phyloP scores from a whole-genome alignment of 2,329 filamentous ascomycete species.

The Colletotrichum coccodes region DNA sequence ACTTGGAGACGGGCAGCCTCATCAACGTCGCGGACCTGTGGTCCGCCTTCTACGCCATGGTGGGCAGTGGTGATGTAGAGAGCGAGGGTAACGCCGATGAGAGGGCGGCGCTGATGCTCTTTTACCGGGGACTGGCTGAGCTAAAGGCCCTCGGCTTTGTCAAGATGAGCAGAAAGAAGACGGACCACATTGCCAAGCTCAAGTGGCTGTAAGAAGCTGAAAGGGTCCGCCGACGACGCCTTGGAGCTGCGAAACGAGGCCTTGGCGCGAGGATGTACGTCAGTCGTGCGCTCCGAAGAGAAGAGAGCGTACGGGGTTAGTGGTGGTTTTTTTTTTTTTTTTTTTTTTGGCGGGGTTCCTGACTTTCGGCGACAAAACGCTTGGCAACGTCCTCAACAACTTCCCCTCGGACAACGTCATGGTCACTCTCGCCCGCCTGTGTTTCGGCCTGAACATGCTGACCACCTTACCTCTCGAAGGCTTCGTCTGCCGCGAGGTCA shows the following conservation, averaged over 20 bases:
- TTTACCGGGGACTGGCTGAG: conserved; percentile 88
- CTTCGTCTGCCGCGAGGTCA: conserved; percentile 97
- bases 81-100: conserved; percentile 58
- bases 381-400: conserved; percentile 98
- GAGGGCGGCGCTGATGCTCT: conserved; percentile 74
- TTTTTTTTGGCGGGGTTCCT: conserved; percentile 77
- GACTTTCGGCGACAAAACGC: conserved; percentile 89
- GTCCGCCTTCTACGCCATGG: conserved; percentile 77
- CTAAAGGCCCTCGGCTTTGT: conserved; percentile 87
- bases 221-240: conserved; percentile 20
- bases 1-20: conserved; percentile 79
- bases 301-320: background rate
- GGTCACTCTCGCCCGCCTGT: conserved; percentile 94
- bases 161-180: conserved; percentile 89
- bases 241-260: conserved; percentile 9
- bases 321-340: background rate
- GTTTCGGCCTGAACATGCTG: conserved; percentile 98
- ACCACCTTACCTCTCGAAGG: conserved; percentile 96
- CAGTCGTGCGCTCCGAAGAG: background rate
- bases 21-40: conserved; percentile 85
- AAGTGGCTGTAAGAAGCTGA: conserved; percentile 70
- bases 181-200: conserved; percentile 91
- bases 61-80: conserved; percentile 53
- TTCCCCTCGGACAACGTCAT: conserved; percentile 90
- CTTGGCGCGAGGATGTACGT: conserved; percentile 7